Evolutionary conservation across 2,329 filamentous ascomycete species (phyloP).

Genomic region (Colletotrichum godetiae): DNA sequence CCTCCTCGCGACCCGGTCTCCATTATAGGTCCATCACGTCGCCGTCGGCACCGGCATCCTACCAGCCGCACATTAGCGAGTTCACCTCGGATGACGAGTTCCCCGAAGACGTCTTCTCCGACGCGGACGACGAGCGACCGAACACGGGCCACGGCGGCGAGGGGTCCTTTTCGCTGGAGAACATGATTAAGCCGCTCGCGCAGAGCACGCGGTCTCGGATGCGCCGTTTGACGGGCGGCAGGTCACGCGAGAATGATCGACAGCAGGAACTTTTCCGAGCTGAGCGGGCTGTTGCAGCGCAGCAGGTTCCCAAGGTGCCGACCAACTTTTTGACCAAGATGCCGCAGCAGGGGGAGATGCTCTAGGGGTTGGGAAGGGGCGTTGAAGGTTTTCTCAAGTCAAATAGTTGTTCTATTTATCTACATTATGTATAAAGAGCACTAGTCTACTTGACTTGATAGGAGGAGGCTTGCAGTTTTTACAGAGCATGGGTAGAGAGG

Average conservation of each 20-base stretch:
- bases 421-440: background rate
- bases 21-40: slow-evolving; percentile 89
- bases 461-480: background rate
- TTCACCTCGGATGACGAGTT: slow-evolving; percentile 82
- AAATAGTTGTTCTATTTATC: background rate
- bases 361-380: slow-evolving; percentile 36
- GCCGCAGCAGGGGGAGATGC: slow-evolving; percentile 50
- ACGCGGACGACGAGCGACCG: slow-evolving; percentile 73
- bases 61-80: slow-evolving; percentile 67
- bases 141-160: slow-evolving; percentile 53
- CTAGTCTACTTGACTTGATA: background rate
- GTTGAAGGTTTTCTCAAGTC: background rate
- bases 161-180: slow-evolving; percentile 67
- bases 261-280: slow-evolving; percentile 50
- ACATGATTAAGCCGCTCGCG: slow-evolving; percentile 69
- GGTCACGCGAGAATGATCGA: slow-evolving; percentile 51
- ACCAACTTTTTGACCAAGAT: slow-evolving; percentile 47
- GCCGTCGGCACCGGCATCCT: slow-evolving; percentile 70
- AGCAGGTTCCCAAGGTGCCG: slow-evolving; percentile 55
- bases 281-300: slow-evolving; percentile 47
- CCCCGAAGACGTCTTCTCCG: slow-evolving; percentile 80
- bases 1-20: slow-evolving; percentile 69
- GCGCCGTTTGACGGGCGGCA: slow-evolving; percentile 70
- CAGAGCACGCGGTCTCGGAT: slow-evolving; percentile 69
- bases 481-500: background rate